These are phyloP conservation scores for Neodidymelliopsis sp. DNA, from an alignment of 2,329 filamentous ascomycete species.

Conservation along the genomic window DNA sequence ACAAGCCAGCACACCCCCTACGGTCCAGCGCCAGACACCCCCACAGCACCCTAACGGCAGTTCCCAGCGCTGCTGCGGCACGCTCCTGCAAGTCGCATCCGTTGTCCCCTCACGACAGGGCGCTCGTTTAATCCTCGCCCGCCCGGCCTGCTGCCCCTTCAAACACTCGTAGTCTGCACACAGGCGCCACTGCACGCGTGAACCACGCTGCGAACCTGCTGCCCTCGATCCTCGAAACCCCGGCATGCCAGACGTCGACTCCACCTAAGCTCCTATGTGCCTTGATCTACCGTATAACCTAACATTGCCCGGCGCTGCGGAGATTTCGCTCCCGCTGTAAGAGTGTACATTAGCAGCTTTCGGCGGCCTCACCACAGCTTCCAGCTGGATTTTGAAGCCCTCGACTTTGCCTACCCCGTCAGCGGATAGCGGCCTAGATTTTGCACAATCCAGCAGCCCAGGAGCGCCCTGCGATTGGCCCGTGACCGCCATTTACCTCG, in stretches of 20 bases:
- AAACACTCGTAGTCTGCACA: slow-evolving; percentile 32
- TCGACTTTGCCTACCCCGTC: slow-evolving; percentile 24
- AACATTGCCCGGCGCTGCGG: slow-evolving; percentile 45
- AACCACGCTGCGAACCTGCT: slow-evolving; percentile 44
- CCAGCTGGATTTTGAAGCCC: slow-evolving; percentile 21
- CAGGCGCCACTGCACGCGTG: slow-evolving; percentile 43
- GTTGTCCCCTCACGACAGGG: slow-evolving; percentile 20
- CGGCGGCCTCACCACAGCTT: slow-evolving; percentile 25
- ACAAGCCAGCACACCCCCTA: slow-evolving; percentile 31
- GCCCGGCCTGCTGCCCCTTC: slow-evolving; percentile 31
- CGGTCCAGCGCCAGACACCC: slow-evolving; percentile 35
- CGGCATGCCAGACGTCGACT: slow-evolving; percentile 44
- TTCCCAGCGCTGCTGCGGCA: slow-evolving; percentile 45
- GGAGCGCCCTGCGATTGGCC: slow-evolving; percentile 36
- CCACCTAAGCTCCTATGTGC: slow-evolving; percentile 47
- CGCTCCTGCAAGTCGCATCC: slow-evolving; percentile 40
- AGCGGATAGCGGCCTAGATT: slow-evolving; percentile 24
- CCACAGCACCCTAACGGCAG: slow-evolving; percentile 45
- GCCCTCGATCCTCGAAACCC: slow-evolving; percentile 27
- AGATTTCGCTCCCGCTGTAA: slow-evolving; percentile 43
- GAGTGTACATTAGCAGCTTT: slow-evolving; percentile 37
- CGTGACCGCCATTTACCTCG: slow-evolving; percentile 33
- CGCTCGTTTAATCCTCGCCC: slow-evolving; percentile 33
- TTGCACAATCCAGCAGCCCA: slow-evolving; percentile 24
- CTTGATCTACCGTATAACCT: slow-evolving; percentile 48